Conservation (phyloP, 1,139 yeast species). For the Scheffersomyces quercinus region DNA sequence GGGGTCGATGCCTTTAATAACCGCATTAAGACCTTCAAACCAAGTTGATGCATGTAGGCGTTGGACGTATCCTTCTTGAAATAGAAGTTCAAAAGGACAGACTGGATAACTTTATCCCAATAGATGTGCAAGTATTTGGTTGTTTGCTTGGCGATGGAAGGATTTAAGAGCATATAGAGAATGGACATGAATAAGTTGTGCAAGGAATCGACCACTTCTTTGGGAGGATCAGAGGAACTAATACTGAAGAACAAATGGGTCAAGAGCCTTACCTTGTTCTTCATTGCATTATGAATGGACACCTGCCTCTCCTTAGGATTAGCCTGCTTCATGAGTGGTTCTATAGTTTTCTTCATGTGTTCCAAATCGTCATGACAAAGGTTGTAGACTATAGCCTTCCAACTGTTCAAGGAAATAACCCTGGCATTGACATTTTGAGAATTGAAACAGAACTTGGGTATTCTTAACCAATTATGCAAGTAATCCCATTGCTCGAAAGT, state of each 20-base stretch:
- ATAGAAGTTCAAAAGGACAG: conserved; percentile 32
- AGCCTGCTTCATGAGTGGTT: conserved; percentile 14
- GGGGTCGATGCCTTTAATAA: conserved; percentile 23
- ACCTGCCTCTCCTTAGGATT: conserved; percentile 14
- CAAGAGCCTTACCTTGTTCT: conserved; percentile 30
- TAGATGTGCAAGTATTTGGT: conserved; percentile 30
- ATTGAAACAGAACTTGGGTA: conserved; percentile 33
- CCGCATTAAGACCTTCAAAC: conserved; percentile 22
- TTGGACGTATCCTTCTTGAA: conserved; percentile 28
- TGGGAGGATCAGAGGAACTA: conserved; percentile 20
- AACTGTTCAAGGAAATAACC: conserved; percentile 31
- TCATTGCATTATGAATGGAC: conserved; percentile 18
- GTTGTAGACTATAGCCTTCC: conserved; percentile 41
- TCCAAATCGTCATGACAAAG: conserved; percentile 36
- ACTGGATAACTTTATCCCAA: conserved; percentile 43
- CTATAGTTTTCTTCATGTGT: conserved; percentile 20
- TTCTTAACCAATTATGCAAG: conserved; percentile 34
- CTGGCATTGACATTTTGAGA: conserved; percentile 25
- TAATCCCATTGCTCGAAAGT: conserved; percentile 36
- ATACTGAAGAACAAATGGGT: conserved; percentile 29
- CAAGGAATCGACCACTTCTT: conserved; percentile 30
- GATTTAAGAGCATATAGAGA: conserved; percentile 33
- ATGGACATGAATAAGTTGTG: conserved; percentile 33
- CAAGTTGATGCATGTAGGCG: conserved; percentile 27
- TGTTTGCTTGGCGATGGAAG: conserved; percentile 18